Evolutionary conservation across 2,329 filamentous ascomycete genomes (phyloP).

Genomic region (Monosporascus sp.): DNA sequence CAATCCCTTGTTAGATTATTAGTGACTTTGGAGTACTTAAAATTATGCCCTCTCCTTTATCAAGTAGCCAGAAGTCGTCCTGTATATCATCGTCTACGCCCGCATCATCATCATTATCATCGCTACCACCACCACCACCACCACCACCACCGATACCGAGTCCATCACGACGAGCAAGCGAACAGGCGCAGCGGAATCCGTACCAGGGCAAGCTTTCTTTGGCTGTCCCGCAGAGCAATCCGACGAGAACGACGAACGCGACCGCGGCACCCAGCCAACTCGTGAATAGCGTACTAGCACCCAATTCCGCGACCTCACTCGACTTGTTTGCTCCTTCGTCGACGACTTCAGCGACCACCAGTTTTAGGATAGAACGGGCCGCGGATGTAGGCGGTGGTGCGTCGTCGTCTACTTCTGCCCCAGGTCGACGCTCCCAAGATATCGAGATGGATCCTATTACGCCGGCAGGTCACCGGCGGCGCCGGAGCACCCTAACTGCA

Average conservation of each 20-base stretch:
- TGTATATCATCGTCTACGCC: not conserved
- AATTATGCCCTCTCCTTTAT: slow-evolving; percentile 26
- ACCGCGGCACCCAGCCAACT: slow-evolving; percentile 6
- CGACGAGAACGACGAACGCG: not conserved
- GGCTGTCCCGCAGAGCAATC: not conserved
- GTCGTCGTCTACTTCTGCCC: slow-evolving; percentile 15
- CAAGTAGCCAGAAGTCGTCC: slow-evolving; percentile 2
- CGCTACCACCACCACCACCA: slow-evolving; percentile 8
- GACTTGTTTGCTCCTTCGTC: slow-evolving; percentile 26
- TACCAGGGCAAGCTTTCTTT: not conserved
- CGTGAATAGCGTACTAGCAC: slow-evolving; percentile 17
- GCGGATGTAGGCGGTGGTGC: slow-evolving; percentile 20
- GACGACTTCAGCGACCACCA: slow-evolving; percentile 28
- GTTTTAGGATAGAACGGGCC: slow-evolving; percentile 27
- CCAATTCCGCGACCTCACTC: slow-evolving; percentile 12
- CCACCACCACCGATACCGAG: slow-evolving; percentile 1
- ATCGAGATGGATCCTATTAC: slow-evolving; percentile 54
- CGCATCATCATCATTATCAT: slow-evolving; percentile 12
- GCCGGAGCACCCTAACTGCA: slow-evolving; percentile 50
- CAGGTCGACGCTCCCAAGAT: slow-evolving; percentile 29
- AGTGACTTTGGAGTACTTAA: not conserved
- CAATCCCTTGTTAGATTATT: not conserved
- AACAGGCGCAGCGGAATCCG: not conserved
- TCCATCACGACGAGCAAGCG: not conserved
- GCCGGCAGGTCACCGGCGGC: slow-evolving; percentile 46